phyloP scores from a whole-genome alignment of 148 eudicot genomes.

The Polygonum maritimum region DNA sequence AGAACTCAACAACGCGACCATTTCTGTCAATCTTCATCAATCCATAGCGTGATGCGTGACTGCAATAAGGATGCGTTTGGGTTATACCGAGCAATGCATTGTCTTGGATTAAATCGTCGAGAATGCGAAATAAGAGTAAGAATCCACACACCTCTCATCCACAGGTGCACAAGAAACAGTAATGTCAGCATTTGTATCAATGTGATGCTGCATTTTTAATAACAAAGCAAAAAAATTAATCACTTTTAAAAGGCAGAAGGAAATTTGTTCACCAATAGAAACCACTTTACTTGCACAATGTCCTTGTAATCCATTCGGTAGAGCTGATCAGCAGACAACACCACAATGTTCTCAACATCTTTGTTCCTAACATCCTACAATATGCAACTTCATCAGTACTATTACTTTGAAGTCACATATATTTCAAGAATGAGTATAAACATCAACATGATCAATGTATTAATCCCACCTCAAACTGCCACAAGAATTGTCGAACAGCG shows the following conservation, averaged over 20 bases:
- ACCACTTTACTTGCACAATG: constrained; percentile 56
- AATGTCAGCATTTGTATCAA: constrained; percentile 68
- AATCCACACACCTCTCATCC: constrained; percentile 50
- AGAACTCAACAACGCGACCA: constrained; percentile 51
- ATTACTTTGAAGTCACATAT: background rate
- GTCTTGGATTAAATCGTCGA: background rate
- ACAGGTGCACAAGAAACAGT: constrained; percentile 82
- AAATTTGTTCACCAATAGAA: background rate
- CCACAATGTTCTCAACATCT: constrained; percentile 61
- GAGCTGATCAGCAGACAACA: constrained; percentile 84
- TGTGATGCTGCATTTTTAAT: constrained; percentile 74
- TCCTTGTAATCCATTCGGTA: constrained; percentile 91
- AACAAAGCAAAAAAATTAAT: background rate
- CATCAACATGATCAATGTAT: background rate
- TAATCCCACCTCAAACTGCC: constrained; percentile 69
- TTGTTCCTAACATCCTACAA: constrained; percentile 73
- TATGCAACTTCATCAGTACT: background rate
- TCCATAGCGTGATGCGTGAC: constrained; percentile 57
- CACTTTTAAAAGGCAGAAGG: background rate
- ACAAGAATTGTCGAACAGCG: constrained; percentile 78
- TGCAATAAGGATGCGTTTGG: constrained; percentile 10
- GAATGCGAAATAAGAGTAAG: background rate
- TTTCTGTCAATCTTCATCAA: constrained; percentile 58
- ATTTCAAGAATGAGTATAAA: background rate
- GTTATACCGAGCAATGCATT: too few species aligned